phyloP scores from a whole-genome alignment of 2,329 filamentous ascomycete genomes.

The Arthroderma sp. region DNA sequence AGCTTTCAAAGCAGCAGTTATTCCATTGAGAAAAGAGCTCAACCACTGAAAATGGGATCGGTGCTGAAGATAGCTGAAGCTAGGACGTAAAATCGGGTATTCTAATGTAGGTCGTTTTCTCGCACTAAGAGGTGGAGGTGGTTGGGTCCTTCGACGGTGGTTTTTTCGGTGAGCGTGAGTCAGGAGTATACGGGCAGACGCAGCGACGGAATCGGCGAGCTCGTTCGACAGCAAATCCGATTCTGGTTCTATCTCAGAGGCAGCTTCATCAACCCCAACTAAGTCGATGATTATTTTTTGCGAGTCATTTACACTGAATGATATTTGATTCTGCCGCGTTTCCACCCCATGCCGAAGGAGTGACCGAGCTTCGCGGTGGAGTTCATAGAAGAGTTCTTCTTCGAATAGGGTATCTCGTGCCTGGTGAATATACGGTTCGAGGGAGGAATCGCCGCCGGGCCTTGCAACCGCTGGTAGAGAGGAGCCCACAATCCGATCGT shows the following conservation, averaged over 20 bases:
- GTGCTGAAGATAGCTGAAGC: conserved; percentile 44
- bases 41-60: conserved; percentile 23
- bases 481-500: conserved; percentile 45
- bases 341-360: conserved; percentile 59
- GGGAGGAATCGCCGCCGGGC: conserved; percentile 14
- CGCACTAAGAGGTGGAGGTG: conserved; percentile 43
- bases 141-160: conserved; percentile 51
- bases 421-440: conserved; percentile 25
- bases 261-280: conserved; percentile 36
- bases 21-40: conserved; percentile 20
- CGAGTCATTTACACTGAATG: conserved; percentile 40
- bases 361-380: conserved; percentile 65
- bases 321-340: conserved; percentile 45
- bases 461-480: conserved; percentile 21
- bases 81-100: conserved; percentile 46
- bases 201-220: conserved; percentile 52
- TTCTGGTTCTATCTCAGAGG: conserved; percentile 14
- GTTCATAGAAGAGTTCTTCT: conserved; percentile 77
- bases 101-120: conserved; percentile 38
- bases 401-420: conserved; percentile 41
- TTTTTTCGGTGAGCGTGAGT: conserved; percentile 67
- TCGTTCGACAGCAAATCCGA: conserved; percentile 16
- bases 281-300: conserved; percentile 56
- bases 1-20: conserved; percentile 20
- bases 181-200: conserved; percentile 62